Conservation (phyloP, 805 yeast species). For the Grigorovia yakushimaensis region DNA sequence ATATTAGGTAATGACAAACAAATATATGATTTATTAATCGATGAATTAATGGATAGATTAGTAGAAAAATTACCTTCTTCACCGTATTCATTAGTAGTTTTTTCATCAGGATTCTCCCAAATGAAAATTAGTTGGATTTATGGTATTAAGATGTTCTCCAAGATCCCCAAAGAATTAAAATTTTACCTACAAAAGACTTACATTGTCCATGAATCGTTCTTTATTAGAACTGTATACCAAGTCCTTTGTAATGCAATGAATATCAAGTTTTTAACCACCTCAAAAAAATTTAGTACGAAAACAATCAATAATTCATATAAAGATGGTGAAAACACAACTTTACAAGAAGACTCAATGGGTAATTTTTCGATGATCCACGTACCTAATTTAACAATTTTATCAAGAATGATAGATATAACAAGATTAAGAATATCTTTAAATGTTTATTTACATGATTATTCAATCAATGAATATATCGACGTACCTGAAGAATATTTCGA, state of each 20-base stretch:
- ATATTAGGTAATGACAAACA: conserved; percentile 29
- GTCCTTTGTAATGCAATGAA: conserved; percentile 54
- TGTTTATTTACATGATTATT: conserved; percentile 60
- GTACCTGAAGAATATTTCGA: conserved; percentile 35
- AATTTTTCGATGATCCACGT: conserved; percentile 32
- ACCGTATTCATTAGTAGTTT: conserved; percentile 59
- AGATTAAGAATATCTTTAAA: conserved; percentile 64
- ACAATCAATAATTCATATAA: neutral
- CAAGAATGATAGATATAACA: conserved; percentile 62
- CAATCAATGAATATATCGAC: conserved; percentile 39
- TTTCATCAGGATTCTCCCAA: conserved; percentile 69
- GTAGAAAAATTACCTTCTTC: conserved; percentile 48
- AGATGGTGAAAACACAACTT: conserved; percentile 4
- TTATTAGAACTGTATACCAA: conserved; percentile 68
- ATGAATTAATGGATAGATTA: conserved; percentile 48
- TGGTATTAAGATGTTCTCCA: conserved; percentile 50
- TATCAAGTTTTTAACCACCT: conserved; percentile 32
- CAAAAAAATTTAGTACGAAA: neutral
- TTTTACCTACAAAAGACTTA: conserved; percentile 52
- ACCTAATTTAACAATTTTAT: conserved; percentile 41
- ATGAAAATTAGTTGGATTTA: conserved; percentile 51
- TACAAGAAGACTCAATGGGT: conserved; percentile 7
- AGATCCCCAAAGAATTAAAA: conserved; percentile 47
- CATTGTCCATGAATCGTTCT: conserved; percentile 87
- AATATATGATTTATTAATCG: conserved; percentile 31